Conservation (phyloP, 73 alveolate species). For the Paramecium tetraurelia region DNA sequence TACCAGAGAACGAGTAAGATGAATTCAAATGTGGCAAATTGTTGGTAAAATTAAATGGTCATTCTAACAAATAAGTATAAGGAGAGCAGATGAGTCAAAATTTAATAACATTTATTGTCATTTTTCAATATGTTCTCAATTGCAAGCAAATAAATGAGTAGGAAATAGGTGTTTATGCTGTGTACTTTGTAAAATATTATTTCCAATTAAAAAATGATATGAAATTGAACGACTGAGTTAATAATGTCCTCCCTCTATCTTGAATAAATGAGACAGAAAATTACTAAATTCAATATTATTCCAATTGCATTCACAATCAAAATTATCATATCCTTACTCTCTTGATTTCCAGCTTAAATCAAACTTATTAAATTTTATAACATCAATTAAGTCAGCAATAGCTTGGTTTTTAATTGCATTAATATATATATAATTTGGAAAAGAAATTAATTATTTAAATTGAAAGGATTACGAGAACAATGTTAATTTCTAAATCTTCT, state of each 20-base stretch:
- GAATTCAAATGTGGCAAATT: not conserved
- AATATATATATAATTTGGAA: not conserved
- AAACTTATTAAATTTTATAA: not conserved
- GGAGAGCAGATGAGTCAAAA: not conserved
- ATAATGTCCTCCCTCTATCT: not conserved
- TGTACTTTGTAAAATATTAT: not conserved
- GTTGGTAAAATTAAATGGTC: not conserved
- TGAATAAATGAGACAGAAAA: not conserved
- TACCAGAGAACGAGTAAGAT: not conserved
- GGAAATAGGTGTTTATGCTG: not conserved
- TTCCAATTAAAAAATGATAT: not conserved
- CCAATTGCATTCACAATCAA: not conserved
- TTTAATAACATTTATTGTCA: not conserved
- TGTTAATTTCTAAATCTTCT: not conserved
- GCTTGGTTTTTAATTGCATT: slow-evolving; percentile 13
- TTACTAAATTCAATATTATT: not conserved
- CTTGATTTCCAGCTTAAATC: slow-evolving; percentile 16
- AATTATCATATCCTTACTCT: not conserved
- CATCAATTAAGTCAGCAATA: slow-evolving; percentile 17
- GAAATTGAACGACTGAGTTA: not conserved
- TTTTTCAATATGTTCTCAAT: not conserved
- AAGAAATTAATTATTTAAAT: not conserved
- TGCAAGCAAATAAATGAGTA: not conserved
- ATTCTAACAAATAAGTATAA: not conserved
- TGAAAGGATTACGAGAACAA: not conserved